Percentiles rank a stretch among this genome's conserved stretches.
phyloP scores from a whole-genome alignment of 2,329 filamentous ascomycete genomes.

The Fusarium verticillioides region DNA sequence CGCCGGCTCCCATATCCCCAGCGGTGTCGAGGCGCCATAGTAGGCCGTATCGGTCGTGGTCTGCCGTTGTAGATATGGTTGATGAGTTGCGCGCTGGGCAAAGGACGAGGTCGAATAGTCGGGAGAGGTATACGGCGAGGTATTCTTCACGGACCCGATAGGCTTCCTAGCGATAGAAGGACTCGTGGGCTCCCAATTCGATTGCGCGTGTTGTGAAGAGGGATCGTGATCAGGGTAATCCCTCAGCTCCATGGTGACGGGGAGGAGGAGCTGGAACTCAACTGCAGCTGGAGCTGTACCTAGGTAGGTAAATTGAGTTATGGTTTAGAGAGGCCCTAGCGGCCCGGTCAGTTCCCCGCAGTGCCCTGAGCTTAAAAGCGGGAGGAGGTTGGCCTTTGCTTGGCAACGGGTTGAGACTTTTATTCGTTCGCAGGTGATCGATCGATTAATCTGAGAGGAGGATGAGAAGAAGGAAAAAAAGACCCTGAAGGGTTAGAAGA shows the following conservation, averaged over 20 bases:
- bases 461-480: neutral
- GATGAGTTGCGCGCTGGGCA: slow-evolving; percentile 14
- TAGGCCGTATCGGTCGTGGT: slow-evolving; percentile 24
- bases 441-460: neutral
- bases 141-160: slow-evolving; percentile 1
- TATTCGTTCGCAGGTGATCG: neutral
- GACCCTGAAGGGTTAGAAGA: slow-evolving; percentile 6
- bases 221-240: slow-evolving; percentile 25
- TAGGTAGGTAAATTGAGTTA: neutral
- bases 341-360: slow-evolving; percentile 36
- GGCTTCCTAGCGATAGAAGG: slow-evolving; percentile 35
- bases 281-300: neutral
- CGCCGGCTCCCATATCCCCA: slow-evolving; percentile 33
- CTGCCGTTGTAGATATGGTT: slow-evolving; percentile 25
- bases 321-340: slow-evolving; percentile 21
- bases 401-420: neutral
- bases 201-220: slow-evolving; percentile 17
- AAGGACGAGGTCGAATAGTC: slow-evolving; percentile 20
- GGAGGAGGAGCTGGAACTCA: neutral
- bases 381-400: neutral
- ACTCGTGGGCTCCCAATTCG: slow-evolving; percentile 31
- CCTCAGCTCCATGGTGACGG: slow-evolving; percentile 33
- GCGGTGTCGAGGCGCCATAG: slow-evolving; percentile 27
- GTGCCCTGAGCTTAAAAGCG: slow-evolving; percentile 17
- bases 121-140: slow-evolving; percentile 21